Evolutionary conservation across 176 grass and related monocot genomes (phyloP), one percentile per base, ranked within the genome.

Genomic region (Bothriochloa decipiens): DNA sequence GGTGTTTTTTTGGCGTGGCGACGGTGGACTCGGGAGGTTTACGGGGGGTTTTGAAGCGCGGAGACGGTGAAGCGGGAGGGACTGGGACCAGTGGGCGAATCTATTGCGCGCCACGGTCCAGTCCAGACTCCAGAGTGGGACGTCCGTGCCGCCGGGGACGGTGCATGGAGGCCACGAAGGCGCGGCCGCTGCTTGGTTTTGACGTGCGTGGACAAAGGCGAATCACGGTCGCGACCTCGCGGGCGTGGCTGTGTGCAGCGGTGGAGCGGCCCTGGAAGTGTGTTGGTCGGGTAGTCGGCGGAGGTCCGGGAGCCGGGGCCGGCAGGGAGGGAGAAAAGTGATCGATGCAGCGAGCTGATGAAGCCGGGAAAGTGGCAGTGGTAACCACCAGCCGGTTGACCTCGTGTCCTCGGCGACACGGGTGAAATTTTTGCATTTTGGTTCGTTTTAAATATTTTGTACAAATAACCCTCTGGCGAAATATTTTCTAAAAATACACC

Each of bases 41-140:
- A n/a, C 8, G 7, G n/a, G 83, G 87, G 11, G 5, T 86, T 64
- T 50, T 55, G 78, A 73, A 81, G 85, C 45, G 63, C 9, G 16
- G 65, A 49, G 58, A 14, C 40, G 4, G 80, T n/a, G 58, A 18
- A 0, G 27, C 20, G 72, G 52, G 14, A 32, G 29, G 45, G 45
- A 4, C 15, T 13, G 20, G 46, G 26, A 4, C 18, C 65, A 63
- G 39, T 5, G 2, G 13, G 28, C 15, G 73, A 52, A 63, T 64
- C 69, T 46, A 26, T 73, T 7, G 22, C 42, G 61, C 3, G n/a
- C 22, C 18, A 57, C 6, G 52, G 25, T 20, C 29, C n/a, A n/a
- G n/a, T n/a, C n/a, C n/a, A n/a, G n/a, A n/a, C n/a, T n/a, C n/a
- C 3, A 7, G 17, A 41, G 43, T 46, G 43, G 43, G 43, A n/a